Conservation (phyloP, 306 rosid species). For the Comarum palustre region DNA sequence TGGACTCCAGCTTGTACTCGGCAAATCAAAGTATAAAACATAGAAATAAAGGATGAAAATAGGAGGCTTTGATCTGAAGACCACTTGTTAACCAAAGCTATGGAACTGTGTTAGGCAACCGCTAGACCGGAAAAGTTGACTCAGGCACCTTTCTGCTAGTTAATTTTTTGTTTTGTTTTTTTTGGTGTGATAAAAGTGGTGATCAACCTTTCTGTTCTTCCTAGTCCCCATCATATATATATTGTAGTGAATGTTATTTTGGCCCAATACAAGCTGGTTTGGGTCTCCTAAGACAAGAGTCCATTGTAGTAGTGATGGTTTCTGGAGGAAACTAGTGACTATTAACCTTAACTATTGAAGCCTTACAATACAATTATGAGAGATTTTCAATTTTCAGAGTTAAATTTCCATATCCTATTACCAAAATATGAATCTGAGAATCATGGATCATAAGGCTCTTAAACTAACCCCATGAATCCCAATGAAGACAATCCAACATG, state of each 20-base stretch:
- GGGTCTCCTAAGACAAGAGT: not conserved
- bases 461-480: not conserved
- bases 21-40: not conserved
- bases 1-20: not conserved
- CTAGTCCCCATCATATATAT: not conserved
- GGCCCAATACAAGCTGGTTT: not conserved
- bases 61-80: not conserved
- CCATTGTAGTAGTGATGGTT: not conserved
- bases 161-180: not conserved
- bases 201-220: not conserved
- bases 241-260: not conserved
- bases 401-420: not conserved
- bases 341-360: no score
- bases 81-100: not conserved
- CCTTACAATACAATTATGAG: no score
- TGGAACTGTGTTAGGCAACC: not conserved
- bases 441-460: not conserved
- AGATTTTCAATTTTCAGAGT: not conserved
- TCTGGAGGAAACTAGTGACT: not conserved
- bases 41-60: not conserved
- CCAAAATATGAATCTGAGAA: not conserved
- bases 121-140: not conserved
- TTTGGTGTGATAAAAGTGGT: not conserved
- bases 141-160: not conserved
- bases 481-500: slow-evolving; percentile 10